phyloP scores from a whole-genome alignment of 768 basidiomycete genomes.

The Tulasnella sp. region DNA sequence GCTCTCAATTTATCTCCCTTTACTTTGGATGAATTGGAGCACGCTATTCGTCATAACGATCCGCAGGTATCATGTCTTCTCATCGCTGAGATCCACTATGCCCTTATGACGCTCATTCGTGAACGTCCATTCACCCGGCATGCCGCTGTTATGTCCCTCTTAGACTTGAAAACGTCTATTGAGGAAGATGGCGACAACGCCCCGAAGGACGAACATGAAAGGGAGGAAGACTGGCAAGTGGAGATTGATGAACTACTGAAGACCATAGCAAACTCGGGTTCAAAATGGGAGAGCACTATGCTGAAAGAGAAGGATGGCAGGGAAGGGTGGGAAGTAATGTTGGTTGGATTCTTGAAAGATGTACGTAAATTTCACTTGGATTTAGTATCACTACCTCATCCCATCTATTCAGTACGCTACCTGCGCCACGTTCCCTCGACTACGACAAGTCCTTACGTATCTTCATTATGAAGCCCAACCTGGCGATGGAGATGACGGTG shows the following conservation, averaged over 20 bases:
- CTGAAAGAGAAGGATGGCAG: constrained; percentile 60
- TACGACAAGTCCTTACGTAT: constrained; percentile 57
- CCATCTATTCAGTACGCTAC: constrained; percentile 50
- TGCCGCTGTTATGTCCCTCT: constrained; percentile 55
- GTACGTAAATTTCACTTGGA: constrained; percentile 31
- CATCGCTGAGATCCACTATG: constrained; percentile 78
- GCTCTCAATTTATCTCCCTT: constrained; percentile 78
- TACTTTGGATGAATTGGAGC: constrained; percentile 86
- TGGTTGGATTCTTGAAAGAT: constrained; percentile 79
- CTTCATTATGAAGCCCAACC: constrained; percentile 57
- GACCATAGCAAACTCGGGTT: constrained; percentile 69
- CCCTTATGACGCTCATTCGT: constrained; percentile 78
- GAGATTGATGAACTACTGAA: constrained; percentile 44
- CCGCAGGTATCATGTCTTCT: constrained; percentile 59
- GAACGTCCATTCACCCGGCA: constrained; percentile 68
- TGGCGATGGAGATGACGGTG: constrained; percentile 16
- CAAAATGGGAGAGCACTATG: constrained; percentile 58
- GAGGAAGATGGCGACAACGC: constrained; percentile 21
- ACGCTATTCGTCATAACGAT: constrained; percentile 64
- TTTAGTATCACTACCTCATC: not conserved
- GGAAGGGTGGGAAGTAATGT: constrained; percentile 82
- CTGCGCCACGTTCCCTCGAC: constrained; percentile 51
- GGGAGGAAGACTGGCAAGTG: constrained; percentile 28
- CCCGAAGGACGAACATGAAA: constrained; percentile 28
- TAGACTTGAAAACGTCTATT: constrained; percentile 23